Base-by-base conservation (phyloP, 192 early-diverging fungal genomes). In the Backusella circina region DNA sequence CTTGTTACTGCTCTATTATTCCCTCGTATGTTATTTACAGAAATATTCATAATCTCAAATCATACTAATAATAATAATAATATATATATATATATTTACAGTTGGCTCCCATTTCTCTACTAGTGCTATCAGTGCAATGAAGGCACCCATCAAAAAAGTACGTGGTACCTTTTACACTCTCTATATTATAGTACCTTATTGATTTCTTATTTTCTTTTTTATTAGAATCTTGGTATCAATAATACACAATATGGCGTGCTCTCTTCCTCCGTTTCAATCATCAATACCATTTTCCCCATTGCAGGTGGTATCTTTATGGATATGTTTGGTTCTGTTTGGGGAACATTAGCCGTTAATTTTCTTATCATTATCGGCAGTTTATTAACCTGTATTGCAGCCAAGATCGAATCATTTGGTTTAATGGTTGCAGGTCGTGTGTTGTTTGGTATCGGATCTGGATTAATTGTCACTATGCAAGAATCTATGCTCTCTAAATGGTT, bases 401-500 rank as follows among this genome's bases (percentile, higher is more conserved):
- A 86, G 64, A 41, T 37, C 26, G 73, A 67, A 35, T 87, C 82
- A 35, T 87, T 84, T 72, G 80, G 84, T 2, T 66, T 85, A 4
- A 90, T 91, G 86, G 79, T 91, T 21, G 79, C 78, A 13, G 86
- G 87, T 2, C 82, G 85, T 31, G 82, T 85, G 30, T 78, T 89
- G 31, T 90, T 83, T 70, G 91, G 93, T 13, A 85, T 93, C 8
- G 93, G 93, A 13, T 89, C 87, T 15, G 92, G 90, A 0, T 84
- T 91, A 18, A 91, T 94, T 72, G 88, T 90, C 0, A 91, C 91
- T 7, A 90, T 92, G 67, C 93, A 94, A 81, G 92, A 94, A 77
- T 90, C 93, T 0, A 89, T 94, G 1, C 82, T 93, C 28, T 87
- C 89, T 3, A 89, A 91, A 84, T 93, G 91, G 85, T 94, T 94